Conservation (phyloP, 177 flowering plant genomes). For the Vitis hybrid region DNA sequence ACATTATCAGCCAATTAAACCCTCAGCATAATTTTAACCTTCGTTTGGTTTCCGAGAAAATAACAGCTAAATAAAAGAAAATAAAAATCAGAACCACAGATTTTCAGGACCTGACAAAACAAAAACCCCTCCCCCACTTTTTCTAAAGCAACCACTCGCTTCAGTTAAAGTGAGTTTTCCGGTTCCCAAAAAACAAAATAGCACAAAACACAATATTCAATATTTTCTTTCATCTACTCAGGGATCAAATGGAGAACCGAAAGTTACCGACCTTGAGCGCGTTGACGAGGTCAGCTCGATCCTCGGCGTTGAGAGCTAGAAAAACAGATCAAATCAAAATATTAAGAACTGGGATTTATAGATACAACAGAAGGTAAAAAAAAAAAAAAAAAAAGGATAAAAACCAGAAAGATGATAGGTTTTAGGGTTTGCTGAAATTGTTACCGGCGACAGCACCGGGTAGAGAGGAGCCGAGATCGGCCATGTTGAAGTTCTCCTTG, state of each 20-base stretch:
- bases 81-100: not conserved
- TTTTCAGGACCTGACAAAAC: not conserved
- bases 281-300: constrained; percentile 59
- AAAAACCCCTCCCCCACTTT: not conserved
- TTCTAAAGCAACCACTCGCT: not conserved
- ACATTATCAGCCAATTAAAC: constrained; percentile 7
- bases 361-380: not conserved
- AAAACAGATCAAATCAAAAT: constrained; percentile 3
- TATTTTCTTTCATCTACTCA: not conserved
- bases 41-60: not conserved
- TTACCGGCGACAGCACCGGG: constrained; percentile 42
- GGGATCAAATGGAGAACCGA: not conserved
- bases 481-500: constrained; percentile 38
- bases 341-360: not conserved
- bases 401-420: not conserved
- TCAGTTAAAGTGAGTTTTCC: not conserved
- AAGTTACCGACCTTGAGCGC: constrained; percentile 52
- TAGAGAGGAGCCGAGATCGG: constrained; percentile 41
- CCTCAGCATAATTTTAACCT: not conserved
- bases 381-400: not conserved
- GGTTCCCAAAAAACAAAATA: not conserved
- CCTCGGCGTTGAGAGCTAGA: constrained; percentile 64
- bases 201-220: not conserved
- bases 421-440: not conserved
- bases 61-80: not conserved